Evolutionary conservation across 75 land plant genomes (phyloP).

Genomic region (Azolla pinnata): DNA sequence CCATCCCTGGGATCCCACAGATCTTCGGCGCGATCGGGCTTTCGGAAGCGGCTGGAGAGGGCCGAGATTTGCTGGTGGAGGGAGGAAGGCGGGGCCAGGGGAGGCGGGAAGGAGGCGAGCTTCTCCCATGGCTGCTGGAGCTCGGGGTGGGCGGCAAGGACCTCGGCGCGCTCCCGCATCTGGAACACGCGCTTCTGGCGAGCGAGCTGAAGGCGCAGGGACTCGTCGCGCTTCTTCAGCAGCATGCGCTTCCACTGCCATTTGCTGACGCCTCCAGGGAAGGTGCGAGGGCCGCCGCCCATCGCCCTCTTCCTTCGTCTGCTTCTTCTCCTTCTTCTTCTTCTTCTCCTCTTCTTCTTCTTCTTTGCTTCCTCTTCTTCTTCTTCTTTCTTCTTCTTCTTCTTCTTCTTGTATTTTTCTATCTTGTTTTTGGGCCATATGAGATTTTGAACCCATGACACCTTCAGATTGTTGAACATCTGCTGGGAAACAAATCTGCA

Average conservation of each 20-base stretch:
- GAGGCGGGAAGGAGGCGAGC: constrained; percentile 8
- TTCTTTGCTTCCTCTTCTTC: no score
- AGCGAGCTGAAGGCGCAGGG: constrained; percentile 15
- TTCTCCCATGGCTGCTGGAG: constrained; percentile 31
- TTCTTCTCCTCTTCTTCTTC: no score
- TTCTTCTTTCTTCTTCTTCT: no score
- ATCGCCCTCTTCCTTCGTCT: no score
- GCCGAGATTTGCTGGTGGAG: constrained; percentile 11
- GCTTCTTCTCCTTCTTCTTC: no score
- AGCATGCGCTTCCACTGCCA: constrained; percentile 43
- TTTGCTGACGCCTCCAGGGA: constrained; percentile 33
- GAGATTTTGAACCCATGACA: no score
- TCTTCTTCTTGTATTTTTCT: no score
- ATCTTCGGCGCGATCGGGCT: constrained; percentile 12
- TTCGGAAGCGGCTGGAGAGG: constrained; percentile 20
- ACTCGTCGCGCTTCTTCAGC: constrained; percentile 21
- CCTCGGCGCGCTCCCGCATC: constrained; percentile 15
- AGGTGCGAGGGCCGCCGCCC: constrained; percentile 39
- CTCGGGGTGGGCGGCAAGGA: constrained; percentile 13
- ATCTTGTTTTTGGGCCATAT: no score
- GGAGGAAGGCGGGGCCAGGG: not conserved
- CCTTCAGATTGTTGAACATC: no score
- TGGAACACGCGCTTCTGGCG: constrained; percentile 22
- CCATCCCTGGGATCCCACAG: constrained; percentile 31
- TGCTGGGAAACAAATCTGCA: no score